Evolutionary conservation across 2,329 filamentous ascomycete species (phyloP).

Genomic region (Knufia petricola): DNA sequence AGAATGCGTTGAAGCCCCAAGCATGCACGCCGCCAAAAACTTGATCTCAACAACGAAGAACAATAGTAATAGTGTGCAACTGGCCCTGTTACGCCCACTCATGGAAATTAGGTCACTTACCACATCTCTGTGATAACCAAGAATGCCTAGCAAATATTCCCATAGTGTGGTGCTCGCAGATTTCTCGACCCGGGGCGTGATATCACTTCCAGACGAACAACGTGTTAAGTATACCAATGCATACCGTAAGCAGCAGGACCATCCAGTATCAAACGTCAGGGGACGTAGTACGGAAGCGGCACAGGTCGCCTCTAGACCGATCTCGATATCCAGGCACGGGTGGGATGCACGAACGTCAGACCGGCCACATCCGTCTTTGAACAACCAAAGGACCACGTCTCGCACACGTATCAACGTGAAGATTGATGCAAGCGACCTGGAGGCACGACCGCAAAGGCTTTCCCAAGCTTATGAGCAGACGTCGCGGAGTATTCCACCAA

Average conservation of each 20-base stretch:
- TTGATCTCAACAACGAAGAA: background rate
- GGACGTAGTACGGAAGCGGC: background rate
- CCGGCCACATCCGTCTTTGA: background rate
- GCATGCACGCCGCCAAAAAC: background rate
- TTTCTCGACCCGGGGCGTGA: slow-evolving; percentile 18
- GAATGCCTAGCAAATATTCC: slow-evolving; percentile 22
- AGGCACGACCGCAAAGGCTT: background rate
- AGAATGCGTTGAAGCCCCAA: background rate
- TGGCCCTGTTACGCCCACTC: too few relatives aligned
- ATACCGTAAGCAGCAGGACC: slow-evolving; percentile 17
- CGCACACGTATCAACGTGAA: background rate
- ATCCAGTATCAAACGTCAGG: background rate
- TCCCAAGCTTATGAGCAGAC: slow-evolving; percentile 1
- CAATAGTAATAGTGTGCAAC: too few relatives aligned
- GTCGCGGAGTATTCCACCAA: background rate
- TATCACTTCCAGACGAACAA: slow-evolving; percentile 12
- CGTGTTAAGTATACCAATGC: slow-evolving; percentile 8
- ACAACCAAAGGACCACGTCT: background rate
- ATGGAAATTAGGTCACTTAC: too few relatives aligned
- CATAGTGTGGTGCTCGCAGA: slow-evolving; percentile 20
- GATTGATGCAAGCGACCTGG: background rate
- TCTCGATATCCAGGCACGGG: background rate
- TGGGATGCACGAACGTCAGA: background rate
- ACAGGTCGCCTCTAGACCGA: background rate
- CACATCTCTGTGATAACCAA: too few relatives aligned